These are phyloP conservation scores for Lizonia empirigonia DNA, from an alignment of 2,329 filamentous ascomycete genomes.

Conservation along the genomic window DNA sequence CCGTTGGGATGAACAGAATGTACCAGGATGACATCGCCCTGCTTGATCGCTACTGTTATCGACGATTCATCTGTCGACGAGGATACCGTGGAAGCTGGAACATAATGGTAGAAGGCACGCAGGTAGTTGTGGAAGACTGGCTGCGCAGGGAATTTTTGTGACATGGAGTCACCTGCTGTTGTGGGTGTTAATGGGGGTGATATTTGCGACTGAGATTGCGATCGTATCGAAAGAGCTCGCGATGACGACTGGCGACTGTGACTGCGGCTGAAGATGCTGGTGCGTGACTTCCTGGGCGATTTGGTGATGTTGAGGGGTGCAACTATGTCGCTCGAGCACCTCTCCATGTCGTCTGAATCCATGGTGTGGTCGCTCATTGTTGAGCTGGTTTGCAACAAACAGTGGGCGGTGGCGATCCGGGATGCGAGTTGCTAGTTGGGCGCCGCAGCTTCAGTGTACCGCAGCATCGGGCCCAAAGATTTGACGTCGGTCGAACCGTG, in stretches of 20 bases:
- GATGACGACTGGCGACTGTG: conserved; percentile 44
- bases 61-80: conserved; percentile 70
- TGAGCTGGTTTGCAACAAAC: conserved; percentile 5
- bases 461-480: conserved; percentile 37
- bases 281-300: conserved; percentile 38
- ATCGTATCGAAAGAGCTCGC: conserved; percentile 37
- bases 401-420: conserved; percentile 8
- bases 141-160: conserved; percentile 54
- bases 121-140: conserved; percentile 92
- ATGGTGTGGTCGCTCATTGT: conserved; percentile 39
- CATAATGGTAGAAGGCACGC: conserved; percentile 91
- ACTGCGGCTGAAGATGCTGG: conserved; percentile 29
- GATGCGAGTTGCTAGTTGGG: conserved; percentile 33
- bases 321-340: conserved; percentile 44
- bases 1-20: conserved; percentile 98
- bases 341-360: conserved; percentile 37
- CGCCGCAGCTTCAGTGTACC: conserved; percentile 29
- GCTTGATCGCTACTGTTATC: conserved; percentile 82
- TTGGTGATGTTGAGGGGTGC: conserved; percentile 48
- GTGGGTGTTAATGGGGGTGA: conserved; percentile 79
- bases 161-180: conserved; percentile 65
- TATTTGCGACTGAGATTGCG: conserved; percentile 60
- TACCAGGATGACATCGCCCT: conserved; percentile 90
- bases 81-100: conserved; percentile 75
- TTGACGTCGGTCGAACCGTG: conserved; percentile 16